Base-by-base conservation (phyloP, 805 yeast species). In the Hanseniaspora valbyensis region DNA sequence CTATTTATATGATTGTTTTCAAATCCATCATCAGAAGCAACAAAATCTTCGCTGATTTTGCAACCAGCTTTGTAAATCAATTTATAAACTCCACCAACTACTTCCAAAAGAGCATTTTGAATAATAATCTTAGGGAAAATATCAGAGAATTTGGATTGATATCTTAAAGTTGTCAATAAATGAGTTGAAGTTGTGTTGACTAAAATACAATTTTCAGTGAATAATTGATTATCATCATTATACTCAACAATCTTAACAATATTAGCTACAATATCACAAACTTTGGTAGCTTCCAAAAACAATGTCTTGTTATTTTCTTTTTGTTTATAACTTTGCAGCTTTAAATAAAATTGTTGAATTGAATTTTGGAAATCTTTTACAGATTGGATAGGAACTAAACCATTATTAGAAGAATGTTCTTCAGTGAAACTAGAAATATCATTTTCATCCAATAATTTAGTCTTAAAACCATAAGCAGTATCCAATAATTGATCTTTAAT, bases 31-130 rank as follows among this genome's bases (percentile, higher is more conserved):
- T n/a, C n/a, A n/a, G n/a, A n/a, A n/a, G n/a, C n/a, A n/a, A n/a
- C n/a, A n/a, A n/a, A n/a, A n/a, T 26, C 34, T 13, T 45, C n/a
- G 14, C 25, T 24, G 7, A 30, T 2, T 8, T 32, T 29, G 18
- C 50, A 45, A 7, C 50, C 50, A 14, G 50, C 50, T 14, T 45
- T 45, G 28, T 45, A 67, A 26, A 79, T 59, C 48, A 77, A 70
- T 53, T 80, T 82, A 57, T 80, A 77, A 18, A 79, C 67, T 2
- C 77, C 62, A 57, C 77, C 79, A 13, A 79, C 72, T 30, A 85
- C 67, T 58, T 84, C 92, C 45, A 81, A 74, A 8, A 83, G 67
- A 0, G 95, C 79, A 26, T 84, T 72, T 63, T 84, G 82, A 34
- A 84, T 70, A 6, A 83, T 71, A 25, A 79, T 65, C 48, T 72